Conservation (phyloP, 192 early-diverging fungal species). For the Pecoramyces ruminantium region DNA sequence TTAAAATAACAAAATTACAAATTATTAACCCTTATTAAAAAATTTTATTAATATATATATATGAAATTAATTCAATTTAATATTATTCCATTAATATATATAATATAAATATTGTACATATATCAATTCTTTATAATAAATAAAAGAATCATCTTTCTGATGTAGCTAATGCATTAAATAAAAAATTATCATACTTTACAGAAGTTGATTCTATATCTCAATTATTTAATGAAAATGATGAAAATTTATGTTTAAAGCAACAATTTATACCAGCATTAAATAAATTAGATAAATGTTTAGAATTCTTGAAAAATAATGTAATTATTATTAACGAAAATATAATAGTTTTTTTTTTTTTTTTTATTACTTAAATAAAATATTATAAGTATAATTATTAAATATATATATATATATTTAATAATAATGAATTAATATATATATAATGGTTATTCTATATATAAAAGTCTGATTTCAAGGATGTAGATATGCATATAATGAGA, state of each 20-base stretch:
- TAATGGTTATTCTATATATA: not conserved
- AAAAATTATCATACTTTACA: constrained; percentile 60
- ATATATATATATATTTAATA: too few species aligned
- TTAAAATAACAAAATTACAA: too few species aligned
- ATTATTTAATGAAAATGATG: constrained; percentile 67
- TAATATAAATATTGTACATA: not conserved
- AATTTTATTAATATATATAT: too few species aligned
- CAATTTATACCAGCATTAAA: constrained; percentile 66
- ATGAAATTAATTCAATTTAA: too few species aligned
- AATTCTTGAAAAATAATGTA: constrained; percentile 59
- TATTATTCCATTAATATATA: too few species aligned
- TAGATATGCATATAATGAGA: constrained; percentile 82
- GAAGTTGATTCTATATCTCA: constrained; percentile 65
- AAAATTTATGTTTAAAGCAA: constrained; percentile 56
- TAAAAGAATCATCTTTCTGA: constrained; percentile 33
- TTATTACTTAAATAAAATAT: too few species aligned
- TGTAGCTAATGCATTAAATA: constrained; percentile 34
- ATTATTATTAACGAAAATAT: constrained; percentile 1
- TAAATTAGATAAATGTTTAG: constrained; percentile 60
- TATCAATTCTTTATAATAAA: constrained; percentile 1
- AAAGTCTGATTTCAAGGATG: constrained; percentile 58
- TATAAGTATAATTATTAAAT: too few species aligned
- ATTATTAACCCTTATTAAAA: too few species aligned
- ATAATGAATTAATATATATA: too few species aligned
- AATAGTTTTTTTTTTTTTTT: not conserved